Evolutionary conservation across 208 protist genomes (phyloP), one percentile per base, ranked within the genome.

Genomic region (Wallacemonas sp.): DNA sequence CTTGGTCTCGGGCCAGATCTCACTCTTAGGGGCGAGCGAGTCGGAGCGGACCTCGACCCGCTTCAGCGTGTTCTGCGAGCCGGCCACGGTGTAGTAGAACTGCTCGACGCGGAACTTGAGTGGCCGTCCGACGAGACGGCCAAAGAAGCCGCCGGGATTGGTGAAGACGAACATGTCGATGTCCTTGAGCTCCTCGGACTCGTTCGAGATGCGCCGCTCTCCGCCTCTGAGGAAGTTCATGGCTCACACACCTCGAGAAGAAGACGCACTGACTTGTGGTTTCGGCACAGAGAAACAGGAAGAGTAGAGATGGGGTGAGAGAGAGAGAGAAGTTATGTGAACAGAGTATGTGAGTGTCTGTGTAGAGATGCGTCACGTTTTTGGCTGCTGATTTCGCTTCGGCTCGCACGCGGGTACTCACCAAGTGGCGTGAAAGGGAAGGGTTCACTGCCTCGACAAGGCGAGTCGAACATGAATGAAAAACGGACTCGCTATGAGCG

Each of bases 121-220:
- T 0, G 83, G 62, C 27, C 90, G 90, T 32, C 90, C 90, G 29
- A 96, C 65, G 32, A 81, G 74, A 33, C 80, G 70, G 23, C 90
- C 90, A 0, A 96, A 46, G 23, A 92, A 61, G 6, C 90, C 90
- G 1, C 74, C 77, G 3, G 90, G 87, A 16, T 71, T 36, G 21
- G 87, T 87, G 75, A 92, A 93, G 16, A 96, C 87, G 60, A 85
- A 87, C 87, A 96, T 93, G 57, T 90, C 74, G 11, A 96, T 79
- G 21, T 84, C 76, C 11, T 68, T 55, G 46, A 96, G 72, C 72
- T 92, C 90, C 11, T 63, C 41, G 26, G 44, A 64, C 38, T 58
- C 67, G 69, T 78, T 87, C 24, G 52, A 55, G 55, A 83, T 68
- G 36, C 72, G 17, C n/a, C 60, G 32, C 23, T 68, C 39, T 14